phyloP scores from a whole-genome alignment of 1,284 basidiomycete genomes.

The Earliella scabrosa region DNA sequence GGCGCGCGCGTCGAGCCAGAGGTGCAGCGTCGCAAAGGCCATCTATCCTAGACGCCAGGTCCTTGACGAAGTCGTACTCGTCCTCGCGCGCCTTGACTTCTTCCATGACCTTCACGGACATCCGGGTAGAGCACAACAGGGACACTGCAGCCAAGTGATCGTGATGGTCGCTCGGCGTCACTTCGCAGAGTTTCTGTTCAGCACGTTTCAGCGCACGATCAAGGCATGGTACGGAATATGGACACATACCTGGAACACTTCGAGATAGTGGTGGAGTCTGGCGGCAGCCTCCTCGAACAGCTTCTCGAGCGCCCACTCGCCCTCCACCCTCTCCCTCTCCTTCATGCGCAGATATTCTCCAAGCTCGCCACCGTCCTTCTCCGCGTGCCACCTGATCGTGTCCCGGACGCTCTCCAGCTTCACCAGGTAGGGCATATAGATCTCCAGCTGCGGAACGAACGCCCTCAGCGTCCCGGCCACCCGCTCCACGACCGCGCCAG shows the following conservation, averaged over 20 bases:
- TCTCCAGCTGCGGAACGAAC: constrained; percentile 71
- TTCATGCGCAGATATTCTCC: constrained; percentile 85
- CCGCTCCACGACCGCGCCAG: constrained; percentile 41
- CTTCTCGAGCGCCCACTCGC: constrained; percentile 65
- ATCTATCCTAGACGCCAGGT: constrained; percentile 60
- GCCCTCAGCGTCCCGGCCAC: constrained; percentile 62
- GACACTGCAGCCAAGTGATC: constrained; percentile 72
- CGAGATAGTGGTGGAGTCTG: constrained; percentile 73
- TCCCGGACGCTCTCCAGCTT: constrained; percentile 66
- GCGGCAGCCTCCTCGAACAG: constrained; percentile 80
- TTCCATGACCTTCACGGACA: constrained; percentile 74
- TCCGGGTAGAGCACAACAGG: constrained; percentile 67
- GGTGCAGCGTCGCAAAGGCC: constrained; percentile 55
- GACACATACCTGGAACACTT: constrained; percentile 71
- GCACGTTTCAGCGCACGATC: background rate
- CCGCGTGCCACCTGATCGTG: constrained; percentile 40
- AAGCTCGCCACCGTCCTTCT: constrained; percentile 53
- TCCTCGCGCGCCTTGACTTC: constrained; percentile 86
- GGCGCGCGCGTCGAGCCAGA: constrained; percentile 72
- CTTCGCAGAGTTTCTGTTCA: constrained; percentile 60
- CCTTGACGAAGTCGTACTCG: constrained; percentile 75
- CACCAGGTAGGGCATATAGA: constrained; percentile 86
- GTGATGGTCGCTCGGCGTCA: constrained; percentile 70
- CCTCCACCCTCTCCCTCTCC: constrained; percentile 55
- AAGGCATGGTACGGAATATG: background rate